Conservation (phyloP, 305 asterid genomes). For the Solanum hybrid region DNA sequence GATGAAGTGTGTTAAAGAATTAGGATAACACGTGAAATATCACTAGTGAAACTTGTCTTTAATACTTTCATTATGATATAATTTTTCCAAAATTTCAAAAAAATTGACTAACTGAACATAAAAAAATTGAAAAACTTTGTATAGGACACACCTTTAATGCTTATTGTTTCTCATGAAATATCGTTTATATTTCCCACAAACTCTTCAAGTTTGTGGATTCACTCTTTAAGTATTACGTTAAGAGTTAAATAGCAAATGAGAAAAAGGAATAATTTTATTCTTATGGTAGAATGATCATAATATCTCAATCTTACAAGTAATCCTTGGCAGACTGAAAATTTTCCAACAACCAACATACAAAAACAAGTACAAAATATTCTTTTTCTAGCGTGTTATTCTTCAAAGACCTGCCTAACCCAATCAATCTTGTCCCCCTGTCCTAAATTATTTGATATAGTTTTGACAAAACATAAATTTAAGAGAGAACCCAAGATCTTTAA, state of each 20-base stretch:
- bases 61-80: neutral
- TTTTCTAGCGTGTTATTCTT: neutral
- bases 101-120: neutral
- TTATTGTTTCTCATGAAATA: neutral
- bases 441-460: neutral
- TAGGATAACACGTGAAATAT: neutral
- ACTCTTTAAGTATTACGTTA: neutral
- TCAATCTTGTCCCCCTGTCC: neutral
- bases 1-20: neutral
- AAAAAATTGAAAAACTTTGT: neutral
- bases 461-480: neutral
- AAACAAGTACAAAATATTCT: neutral
- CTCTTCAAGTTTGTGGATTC: neutral
- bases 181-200: neutral
- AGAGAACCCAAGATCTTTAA: neutral
- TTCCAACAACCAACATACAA: neutral
- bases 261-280: neutral
- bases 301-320: neutral
- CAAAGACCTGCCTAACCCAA: neutral
- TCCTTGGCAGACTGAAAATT: neutral
- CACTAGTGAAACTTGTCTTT: neutral
- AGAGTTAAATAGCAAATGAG: neutral
- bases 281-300: neutral
- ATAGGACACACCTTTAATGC: neutral
- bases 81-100: neutral